A percentile compares a stretch with the other conserved stretches of the same genome.
phyloP scores from a whole-genome alignment of 495 filamentous ascomycete species.

The Aspergillus biplanus region DNA sequence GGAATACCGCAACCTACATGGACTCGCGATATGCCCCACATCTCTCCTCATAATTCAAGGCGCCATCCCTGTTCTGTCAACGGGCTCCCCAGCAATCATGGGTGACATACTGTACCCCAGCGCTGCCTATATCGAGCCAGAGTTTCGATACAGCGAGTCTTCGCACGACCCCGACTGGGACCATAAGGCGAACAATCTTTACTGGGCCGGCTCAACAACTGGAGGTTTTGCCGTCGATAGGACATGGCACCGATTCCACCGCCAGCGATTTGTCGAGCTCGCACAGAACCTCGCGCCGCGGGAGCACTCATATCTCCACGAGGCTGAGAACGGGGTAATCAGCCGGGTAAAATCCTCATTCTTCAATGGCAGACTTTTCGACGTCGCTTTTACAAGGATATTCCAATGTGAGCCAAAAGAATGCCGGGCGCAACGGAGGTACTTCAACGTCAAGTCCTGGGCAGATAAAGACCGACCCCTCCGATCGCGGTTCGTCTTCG shows the following conservation, averaged over 20 bases:
- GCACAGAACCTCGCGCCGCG: constrained; percentile 18
- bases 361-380: background rate
- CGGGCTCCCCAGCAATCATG: constrained; percentile 15
- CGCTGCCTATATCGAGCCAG: constrained; percentile 12
- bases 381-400: background rate
- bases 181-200: constrained; percentile 41
- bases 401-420: background rate
- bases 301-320: background rate
- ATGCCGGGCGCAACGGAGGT: background rate
- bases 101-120: constrained; percentile 19
- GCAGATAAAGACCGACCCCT: constrained; percentile 24
- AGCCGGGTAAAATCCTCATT: background rate
- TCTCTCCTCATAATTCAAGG: constrained; percentile 15
- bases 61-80: constrained; percentile 12
- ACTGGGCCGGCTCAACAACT: constrained; percentile 57
- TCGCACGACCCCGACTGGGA: constrained; percentile 45
- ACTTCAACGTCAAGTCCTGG: constrained; percentile 1
- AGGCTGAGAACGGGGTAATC: background rate
- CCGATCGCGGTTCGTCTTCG: constrained; percentile 42
- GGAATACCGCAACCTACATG: constrained; percentile 16
- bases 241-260: constrained; percentile 46
- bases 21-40: constrained; percentile 12
- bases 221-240: constrained; percentile 40
- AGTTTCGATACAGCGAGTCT: constrained; percentile 32
- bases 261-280: constrained; percentile 51